Conservation (phyloP, 2,329 filamentous ascomycete genomes). For the Elsinoe fawcettii region DNA sequence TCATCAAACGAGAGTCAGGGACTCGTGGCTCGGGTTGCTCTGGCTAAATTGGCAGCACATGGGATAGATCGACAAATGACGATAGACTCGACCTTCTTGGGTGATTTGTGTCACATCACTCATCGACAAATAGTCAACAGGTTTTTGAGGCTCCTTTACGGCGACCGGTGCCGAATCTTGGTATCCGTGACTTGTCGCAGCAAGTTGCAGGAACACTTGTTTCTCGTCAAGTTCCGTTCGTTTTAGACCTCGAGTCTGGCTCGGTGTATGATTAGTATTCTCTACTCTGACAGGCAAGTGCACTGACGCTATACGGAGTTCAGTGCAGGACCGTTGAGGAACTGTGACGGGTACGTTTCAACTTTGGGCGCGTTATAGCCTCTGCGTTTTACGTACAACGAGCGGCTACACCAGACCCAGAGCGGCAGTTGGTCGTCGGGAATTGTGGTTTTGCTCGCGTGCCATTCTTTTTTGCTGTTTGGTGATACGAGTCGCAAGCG, state of each 20-base stretch:
- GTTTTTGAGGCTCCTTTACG: too few species aligned
- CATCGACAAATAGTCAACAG: too few species aligned
- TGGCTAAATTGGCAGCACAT: slow-evolving; percentile 11
- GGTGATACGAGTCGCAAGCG: neutral
- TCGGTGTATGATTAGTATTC: slow-evolving; percentile 10
- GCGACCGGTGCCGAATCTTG: neutral
- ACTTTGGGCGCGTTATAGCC: neutral
- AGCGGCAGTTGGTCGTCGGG: slow-evolving; percentile 10
- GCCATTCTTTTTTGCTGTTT: neutral
- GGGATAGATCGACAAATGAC: slow-evolving; percentile 10
- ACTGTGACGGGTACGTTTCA: slow-evolving; percentile 1
- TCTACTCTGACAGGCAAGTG: neutral
- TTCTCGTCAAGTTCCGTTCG: neutral
- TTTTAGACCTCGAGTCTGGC: neutral
- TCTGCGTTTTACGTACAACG: slow-evolving; percentile 2
- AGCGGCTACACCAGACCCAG: slow-evolving; percentile 5
- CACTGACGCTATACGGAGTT: neutral
- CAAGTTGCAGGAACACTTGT: neutral
- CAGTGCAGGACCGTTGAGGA: neutral
- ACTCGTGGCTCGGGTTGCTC: slow-evolving; percentile 2
- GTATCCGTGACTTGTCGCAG: neutral
- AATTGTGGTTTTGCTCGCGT: neutral
- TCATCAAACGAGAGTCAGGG: slow-evolving; percentile 9
- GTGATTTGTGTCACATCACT: neutral
- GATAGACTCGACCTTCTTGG: neutral